Evolutionary conservation across 495 filamentous ascomycete genomes (phyloP), one percentile per base, ranked within the genome.

Genomic region (Hyaloscypha finlandica): DNA sequence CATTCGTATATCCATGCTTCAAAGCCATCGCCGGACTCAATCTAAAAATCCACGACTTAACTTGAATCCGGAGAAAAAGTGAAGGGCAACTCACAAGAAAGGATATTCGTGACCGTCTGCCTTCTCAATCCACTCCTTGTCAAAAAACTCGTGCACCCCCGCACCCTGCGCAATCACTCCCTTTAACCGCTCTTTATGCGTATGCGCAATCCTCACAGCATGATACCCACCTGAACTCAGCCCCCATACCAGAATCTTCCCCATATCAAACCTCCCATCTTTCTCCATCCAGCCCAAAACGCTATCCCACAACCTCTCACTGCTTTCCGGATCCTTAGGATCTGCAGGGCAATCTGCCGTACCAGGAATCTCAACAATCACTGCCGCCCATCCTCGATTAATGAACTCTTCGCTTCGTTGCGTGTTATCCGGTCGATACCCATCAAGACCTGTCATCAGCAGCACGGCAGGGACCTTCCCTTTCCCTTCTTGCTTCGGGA

Each of bases 61-160:
- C 33, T 14, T 25, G 32, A 54, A 6, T 14, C 11, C 16, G 19
- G 61, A n/a, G 52, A 12, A 48, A 16, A n/a, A 37, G 0, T 12
- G 12, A 37, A 37, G 35, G 6, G 6, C 35, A 37, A 82, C 83
- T 78, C 63, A 88, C 82, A 80, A 75, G 73, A 93, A 93, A 11
- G 91, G 91, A 77, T 94, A 94, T 76, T 93, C 91, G 66, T 91
- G 86, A 32, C 88, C 85, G 68, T 92, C 87, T 0, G 87, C 88
- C 62, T 78, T 78, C 30, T 83, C 79, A 69, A 93, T 71, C 91
- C 91, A 93, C 61, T 84, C 85, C 1, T 64, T 61, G 31, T 82
- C 81, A 68, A 90, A 89, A 75, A 92, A 91, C 70, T 89, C 82
- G 74, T 94, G 91, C 55, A 78, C 80, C n/a, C 91, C 91, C 9